phyloP scores from a whole-genome alignment of 805 yeast genomes.

The Schwanniomyces occidentalis region DNA sequence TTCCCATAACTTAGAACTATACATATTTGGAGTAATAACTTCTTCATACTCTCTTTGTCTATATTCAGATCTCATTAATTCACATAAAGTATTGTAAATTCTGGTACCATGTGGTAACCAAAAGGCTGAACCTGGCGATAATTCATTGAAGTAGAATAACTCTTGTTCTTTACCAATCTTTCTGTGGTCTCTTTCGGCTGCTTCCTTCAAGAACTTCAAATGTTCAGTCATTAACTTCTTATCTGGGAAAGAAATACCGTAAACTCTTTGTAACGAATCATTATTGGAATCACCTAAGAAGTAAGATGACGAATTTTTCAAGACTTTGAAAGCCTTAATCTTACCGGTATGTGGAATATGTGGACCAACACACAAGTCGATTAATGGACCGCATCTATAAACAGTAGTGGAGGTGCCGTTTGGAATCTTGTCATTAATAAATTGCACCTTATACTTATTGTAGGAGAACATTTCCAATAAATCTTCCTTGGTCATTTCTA shows the following conservation, averaged over 20 bases:
- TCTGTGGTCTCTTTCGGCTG: constrained; percentile 94
- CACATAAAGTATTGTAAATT: constrained; percentile 86
- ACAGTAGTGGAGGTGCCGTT: constrained; percentile 96
- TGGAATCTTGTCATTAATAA: constrained; percentile 85
- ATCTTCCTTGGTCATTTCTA: constrained; percentile 89
- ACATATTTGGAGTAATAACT: constrained; percentile 99
- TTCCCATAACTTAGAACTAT: constrained; percentile 96
- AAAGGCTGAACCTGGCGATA: constrained; percentile 98
- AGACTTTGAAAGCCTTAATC: constrained; percentile 88
- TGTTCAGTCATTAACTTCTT: constrained; percentile 95
- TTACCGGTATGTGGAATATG: constrained; percentile 97
- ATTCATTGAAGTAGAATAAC: constrained; percentile 89
- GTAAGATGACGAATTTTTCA: constrained; percentile 95
- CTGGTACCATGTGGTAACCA: constrained; percentile 99
- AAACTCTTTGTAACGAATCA: constrained; percentile 94
- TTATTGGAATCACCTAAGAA: constrained; percentile 90
- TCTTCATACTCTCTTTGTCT: constrained; percentile 94
- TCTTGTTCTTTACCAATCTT: constrained; percentile 96
- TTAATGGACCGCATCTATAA: constrained; percentile 95
- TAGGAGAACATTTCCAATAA: constrained; percentile 89
- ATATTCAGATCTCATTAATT: constrained; percentile 79
- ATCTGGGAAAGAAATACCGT: constrained; percentile 98
- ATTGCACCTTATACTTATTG: constrained; percentile 91
- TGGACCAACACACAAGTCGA: constrained; percentile 96
- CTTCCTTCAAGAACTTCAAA: constrained; percentile 91